Conservation (phyloP, 2,329 filamentous ascomycete species). For the Podosphaera xanthii region DNA sequence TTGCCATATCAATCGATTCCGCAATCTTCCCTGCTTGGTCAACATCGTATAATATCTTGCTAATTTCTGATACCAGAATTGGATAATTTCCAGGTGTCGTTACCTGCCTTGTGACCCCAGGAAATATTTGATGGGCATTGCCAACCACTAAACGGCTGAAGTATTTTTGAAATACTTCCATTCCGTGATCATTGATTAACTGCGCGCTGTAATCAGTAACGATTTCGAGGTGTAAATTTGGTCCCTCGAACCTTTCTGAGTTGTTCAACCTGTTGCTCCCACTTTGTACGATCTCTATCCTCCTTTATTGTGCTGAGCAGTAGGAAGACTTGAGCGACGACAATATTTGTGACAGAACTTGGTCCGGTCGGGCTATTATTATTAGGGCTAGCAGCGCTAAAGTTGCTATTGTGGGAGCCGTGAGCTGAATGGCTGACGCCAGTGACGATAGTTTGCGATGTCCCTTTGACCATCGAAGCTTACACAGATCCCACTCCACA, state of each 20-base stretch:
- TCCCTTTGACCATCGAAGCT: conserved; percentile 18
- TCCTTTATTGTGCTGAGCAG: conserved; percentile 87
- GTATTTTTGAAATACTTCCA: conserved; percentile 95
- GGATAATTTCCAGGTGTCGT: conserved; percentile 65
- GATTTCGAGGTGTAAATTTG: too few relatives aligned
- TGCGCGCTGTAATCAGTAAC: conserved; percentile 17
- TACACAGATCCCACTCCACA: conserved; percentile 16
- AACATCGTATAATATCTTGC: conserved; percentile 59
- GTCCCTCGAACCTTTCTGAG: conserved; percentile 53
- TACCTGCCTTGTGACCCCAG: conserved; percentile 47
- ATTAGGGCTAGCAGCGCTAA: conserved; percentile 17
- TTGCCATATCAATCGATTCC: conserved; percentile 73
- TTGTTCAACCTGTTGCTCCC: conserved; percentile 76
- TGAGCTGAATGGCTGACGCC: conserved; percentile 18
- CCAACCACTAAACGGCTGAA: conserved; percentile 78
- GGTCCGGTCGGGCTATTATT: conserved; percentile 22
- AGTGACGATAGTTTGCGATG: conserved; percentile 17
- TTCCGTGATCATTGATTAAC: conserved; percentile 93
- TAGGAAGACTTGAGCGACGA: conserved; percentile 85
- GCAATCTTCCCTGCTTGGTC: conserved; percentile 79
- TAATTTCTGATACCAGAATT: conserved; percentile 61
- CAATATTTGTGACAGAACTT: conserved; percentile 66
- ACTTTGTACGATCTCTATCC: conserved; percentile 77
- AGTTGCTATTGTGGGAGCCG: conserved; percentile 24
- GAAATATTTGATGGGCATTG: conserved; percentile 83